These are phyloP conservation scores for Boeremia lycopersici DNA, from an alignment of 2,329 filamentous ascomycete genomes.

Conservation along the genomic window DNA sequence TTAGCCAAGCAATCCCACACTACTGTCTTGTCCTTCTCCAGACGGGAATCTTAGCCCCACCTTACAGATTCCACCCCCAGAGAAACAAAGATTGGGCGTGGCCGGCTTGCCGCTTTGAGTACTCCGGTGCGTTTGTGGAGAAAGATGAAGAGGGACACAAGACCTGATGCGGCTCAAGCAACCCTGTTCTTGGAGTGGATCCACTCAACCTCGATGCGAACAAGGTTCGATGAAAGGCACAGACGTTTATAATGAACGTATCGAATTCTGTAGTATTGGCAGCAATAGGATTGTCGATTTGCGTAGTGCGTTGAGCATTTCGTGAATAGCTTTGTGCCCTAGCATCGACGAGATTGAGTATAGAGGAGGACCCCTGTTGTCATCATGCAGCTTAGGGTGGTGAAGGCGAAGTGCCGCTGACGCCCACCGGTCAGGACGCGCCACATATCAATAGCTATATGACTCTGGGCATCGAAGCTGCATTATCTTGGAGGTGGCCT, in stretches of 20 bases:
- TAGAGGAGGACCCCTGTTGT: background rate
- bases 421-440: background rate
- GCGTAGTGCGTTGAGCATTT: background rate
- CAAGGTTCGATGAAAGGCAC: background rate
- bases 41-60: background rate
- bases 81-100: background rate
- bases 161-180: slow-evolving; percentile 8
- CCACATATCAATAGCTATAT: slow-evolving; percentile 1
- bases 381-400: background rate
- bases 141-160: background rate
- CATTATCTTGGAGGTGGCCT: slow-evolving; percentile 5
- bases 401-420: background rate
- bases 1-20: slow-evolving; percentile 5
- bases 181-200: background rate
- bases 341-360: background rate
- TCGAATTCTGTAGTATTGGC: too few species aligned
- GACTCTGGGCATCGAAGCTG: background rate
- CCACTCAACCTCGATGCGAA: background rate
- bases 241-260: background rate
- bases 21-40: slow-evolving; percentile 10
- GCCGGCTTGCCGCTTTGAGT: background rate
- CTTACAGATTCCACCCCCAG: background rate
- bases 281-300: background rate
- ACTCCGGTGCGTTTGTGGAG: background rate
- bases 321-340: background rate